Base-by-base conservation (phyloP, 768 basidiomycete species). In the Plicaturopsis crispa region DNA sequence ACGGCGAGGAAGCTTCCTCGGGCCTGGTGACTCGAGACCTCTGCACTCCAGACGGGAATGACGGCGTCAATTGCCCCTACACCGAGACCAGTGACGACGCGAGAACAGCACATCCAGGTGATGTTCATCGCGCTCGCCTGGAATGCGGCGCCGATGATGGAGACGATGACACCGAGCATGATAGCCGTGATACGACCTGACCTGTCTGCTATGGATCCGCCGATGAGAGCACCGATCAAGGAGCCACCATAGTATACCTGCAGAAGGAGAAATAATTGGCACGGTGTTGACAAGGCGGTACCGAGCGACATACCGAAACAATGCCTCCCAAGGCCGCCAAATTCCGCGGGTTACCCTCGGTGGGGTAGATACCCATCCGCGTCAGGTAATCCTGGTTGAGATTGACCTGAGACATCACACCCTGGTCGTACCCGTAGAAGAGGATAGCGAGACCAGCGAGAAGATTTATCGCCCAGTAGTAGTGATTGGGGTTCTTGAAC, bases 401-500 rank as follows among this genome's bases (percentile, higher is more conserved):
- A 14, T 18, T 19, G n/a, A 35, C 22, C 5, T 21, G 17, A 6
- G 33, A 35, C 13, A 35, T 18, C n/a, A 35, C 33, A 20, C 33
- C 33, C 19, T 35, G 33, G 33, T 35, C 33, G 22, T 35, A 35
- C 6, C 33, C 33, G 19, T 18, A 35, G n/a, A 35, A 20, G 17
- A 35, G 17, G 19, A 35, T 18, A 6, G 33, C 33, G 22, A 35
- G n/a, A n/a, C n/a, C n/a, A n/a, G n/a, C n/a, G n/a, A n/a, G n/a
- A n/a, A n/a, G n/a, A n/a, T n/a, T n/a, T n/a, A n/a, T n/a, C n/a
- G n/a, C n/a, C n/a, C n/a, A n/a, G n/a, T n/a, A n/a, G n/a, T n/a
- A n/a, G n/a, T n/a, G n/a, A n/a, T n/a, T n/a, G n/a, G n/a, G n/a
- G n/a, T n/a, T n/a, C n/a, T n/a, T n/a, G n/a, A n/a, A n/a, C n/a